Conservation (phyloP, 2,329 filamentous ascomycete species). For the Lomentospora prolificans region DNA sequence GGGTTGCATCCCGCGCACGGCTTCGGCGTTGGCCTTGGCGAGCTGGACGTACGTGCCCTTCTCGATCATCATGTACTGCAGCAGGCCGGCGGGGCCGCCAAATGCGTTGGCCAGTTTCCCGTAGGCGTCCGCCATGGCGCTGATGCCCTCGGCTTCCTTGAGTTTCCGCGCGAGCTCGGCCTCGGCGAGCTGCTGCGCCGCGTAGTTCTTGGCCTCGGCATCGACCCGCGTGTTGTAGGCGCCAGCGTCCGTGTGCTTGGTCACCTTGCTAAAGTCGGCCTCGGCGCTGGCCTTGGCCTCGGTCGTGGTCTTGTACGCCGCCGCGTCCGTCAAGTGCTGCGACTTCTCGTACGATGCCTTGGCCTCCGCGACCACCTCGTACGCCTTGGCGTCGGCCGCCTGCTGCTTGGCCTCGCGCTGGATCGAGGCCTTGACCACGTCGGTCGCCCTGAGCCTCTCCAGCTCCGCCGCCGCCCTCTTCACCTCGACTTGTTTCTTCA, state of each 20-base stretch:
- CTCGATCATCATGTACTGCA: conserved; percentile 84
- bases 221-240: conserved; percentile 36
- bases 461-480: conserved; percentile 72
- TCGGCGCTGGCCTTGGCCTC: conserved; percentile 30
- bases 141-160: conserved; percentile 67
- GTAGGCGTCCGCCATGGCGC: conserved; percentile 75
- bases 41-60: conserved; percentile 69
- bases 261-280: conserved; percentile 24
- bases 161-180: conserved; percentile 50
- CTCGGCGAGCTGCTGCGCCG: conserved; percentile 41
- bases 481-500: conserved; percentile 68
- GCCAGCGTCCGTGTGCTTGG: conserved; percentile 42
- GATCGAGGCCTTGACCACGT: conserved; percentile 70
- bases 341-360: conserved; percentile 42
- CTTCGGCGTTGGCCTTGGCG: conserved; percentile 66
- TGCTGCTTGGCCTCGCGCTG: conserved; percentile 58
- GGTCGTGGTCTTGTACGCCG: conserved; percentile 36
- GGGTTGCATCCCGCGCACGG: conserved; percentile 67
- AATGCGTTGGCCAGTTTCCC: conserved; percentile 60
- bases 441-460: conserved; percentile 65
- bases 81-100: conserved; percentile 65
- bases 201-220: conserved; percentile 28
- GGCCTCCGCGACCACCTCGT: conserved; percentile 55
- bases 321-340: conserved; percentile 42
- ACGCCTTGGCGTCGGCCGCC: conserved; percentile 54